Evolutionary conservation across 2,329 filamentous ascomycete species (phyloP).

Genomic region (Neofusicoccum kwambonambiense): DNA sequence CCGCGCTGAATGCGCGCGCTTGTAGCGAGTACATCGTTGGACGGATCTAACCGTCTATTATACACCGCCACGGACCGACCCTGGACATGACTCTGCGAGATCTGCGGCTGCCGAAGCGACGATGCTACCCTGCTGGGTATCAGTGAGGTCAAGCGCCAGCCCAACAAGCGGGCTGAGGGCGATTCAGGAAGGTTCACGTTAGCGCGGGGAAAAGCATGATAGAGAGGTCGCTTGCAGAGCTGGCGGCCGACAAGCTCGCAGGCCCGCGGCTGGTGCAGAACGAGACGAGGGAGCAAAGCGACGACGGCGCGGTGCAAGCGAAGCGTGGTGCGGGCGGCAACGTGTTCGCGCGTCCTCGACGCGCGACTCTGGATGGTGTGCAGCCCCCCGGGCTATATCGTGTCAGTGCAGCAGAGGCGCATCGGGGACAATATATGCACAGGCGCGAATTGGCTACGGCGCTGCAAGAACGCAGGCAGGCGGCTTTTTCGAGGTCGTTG

Average conservation of each 20-base stretch:
- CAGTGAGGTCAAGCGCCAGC: background rate
- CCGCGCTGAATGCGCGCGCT: background rate
- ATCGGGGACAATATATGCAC: slow-evolving; percentile 5
- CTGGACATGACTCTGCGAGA: background rate
- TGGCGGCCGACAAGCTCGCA: background rate
- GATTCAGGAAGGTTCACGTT: background rate
- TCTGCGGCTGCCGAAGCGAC: background rate
- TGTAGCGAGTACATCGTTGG: background rate
- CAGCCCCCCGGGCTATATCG: background rate
- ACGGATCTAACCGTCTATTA: background rate
- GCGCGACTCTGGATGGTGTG: background rate
- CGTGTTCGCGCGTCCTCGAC: background rate
- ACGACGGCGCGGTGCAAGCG: background rate
- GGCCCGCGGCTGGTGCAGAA: background rate
- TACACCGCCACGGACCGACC: background rate
- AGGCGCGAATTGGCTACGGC: slow-evolving; percentile 1
- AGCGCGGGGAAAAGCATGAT: background rate
- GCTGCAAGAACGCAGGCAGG: slow-evolving; percentile 2
- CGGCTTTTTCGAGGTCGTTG: background rate
- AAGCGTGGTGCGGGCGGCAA: background rate
- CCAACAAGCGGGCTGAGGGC: background rate
- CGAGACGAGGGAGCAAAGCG: background rate
- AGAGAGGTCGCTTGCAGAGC: background rate
- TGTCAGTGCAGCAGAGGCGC: background rate
- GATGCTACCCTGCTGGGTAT: background rate